A percentile compares a stretch with the other conserved stretches of the same genome.
Evolutionary conservation across 352 stramenopile genomes (phyloP).

Genomic region (Phytopythium aichiense): DNA sequence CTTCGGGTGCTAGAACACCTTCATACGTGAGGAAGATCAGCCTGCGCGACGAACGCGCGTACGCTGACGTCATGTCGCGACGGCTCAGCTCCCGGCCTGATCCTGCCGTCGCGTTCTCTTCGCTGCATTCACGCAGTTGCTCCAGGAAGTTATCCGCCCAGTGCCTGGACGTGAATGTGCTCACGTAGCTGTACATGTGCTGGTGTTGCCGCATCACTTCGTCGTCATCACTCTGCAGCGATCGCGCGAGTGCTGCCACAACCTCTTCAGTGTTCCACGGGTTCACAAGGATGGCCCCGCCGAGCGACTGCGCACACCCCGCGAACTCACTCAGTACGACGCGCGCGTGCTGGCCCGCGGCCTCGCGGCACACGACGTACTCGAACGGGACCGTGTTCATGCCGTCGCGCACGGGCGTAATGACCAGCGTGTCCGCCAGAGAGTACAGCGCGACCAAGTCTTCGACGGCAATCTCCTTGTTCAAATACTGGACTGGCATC

Average conservation of each 20-base stretch:
- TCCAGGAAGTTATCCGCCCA: slow-evolving; percentile 82
- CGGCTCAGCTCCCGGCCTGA: slow-evolving; percentile 74
- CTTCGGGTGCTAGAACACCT: slow-evolving; percentile 76
- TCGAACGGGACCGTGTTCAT: slow-evolving; percentile 92
- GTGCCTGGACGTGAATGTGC: slow-evolving; percentile 65
- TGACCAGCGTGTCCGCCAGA: slow-evolving; percentile 75
- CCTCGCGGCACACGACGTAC: slow-evolving; percentile 86
- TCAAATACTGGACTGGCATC: slow-evolving; percentile 89
- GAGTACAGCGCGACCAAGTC: slow-evolving; percentile 88
- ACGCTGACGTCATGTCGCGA: slow-evolving; percentile 85
- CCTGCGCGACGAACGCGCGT: slow-evolving; percentile 56
- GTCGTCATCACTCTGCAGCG: slow-evolving; percentile 48
- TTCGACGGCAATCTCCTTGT: slow-evolving; percentile 84
- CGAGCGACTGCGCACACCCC: slow-evolving; percentile 83
- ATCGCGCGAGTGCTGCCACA: slow-evolving; percentile 41
- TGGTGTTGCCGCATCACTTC: slow-evolving; percentile 71
- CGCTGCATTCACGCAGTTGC: slow-evolving; percentile 69
- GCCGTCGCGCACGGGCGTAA: slow-evolving; percentile 85
- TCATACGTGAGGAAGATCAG: slow-evolving; percentile 90
- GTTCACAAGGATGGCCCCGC: slow-evolving; percentile 82
- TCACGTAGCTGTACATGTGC: slow-evolving; percentile 83
- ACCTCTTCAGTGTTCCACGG: slow-evolving; percentile 85
- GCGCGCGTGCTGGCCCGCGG: slow-evolving; percentile 55
- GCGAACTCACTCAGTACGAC: slow-evolving; percentile 92
- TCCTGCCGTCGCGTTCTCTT: slow-evolving; percentile 63